Percentiles rank a stretch among this genome's conserved stretches.
phyloP scores from a whole-genome alignment of 2,329 filamentous ascomycete species.

The Diaporthe sp. region DNA sequence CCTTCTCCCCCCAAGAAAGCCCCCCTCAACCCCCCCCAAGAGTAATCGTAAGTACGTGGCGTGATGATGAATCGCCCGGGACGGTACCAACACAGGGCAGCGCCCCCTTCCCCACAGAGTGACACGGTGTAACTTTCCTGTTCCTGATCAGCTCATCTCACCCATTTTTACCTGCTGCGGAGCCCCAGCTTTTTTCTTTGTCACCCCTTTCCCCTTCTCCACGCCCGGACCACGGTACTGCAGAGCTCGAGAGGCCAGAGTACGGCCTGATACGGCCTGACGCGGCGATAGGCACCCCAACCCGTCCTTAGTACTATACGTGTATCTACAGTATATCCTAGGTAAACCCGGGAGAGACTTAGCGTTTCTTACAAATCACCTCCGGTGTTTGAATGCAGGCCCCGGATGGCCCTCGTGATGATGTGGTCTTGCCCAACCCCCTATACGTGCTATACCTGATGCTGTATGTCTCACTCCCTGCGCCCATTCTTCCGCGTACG shows the following conservation, averaged over 20 bases:
- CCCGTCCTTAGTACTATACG: neutral
- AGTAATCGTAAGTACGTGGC: slow-evolving; percentile 25
- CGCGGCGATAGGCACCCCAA: slow-evolving; percentile 7
- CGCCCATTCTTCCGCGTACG: neutral
- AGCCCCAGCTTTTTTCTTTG: slow-evolving; percentile 21
- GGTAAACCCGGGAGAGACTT: neutral
- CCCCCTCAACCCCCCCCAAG: neutral
- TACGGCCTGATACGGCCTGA: slow-evolving; percentile 5
- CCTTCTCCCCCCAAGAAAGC: neutral
- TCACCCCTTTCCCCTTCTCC: neutral
- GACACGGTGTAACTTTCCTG: slow-evolving; percentile 32
- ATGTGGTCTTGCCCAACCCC: neutral
- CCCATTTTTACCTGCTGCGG: slow-evolving; percentile 23
- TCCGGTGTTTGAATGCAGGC: neutral
- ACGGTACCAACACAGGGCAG: slow-evolving; percentile 25
- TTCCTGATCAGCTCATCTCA: slow-evolving; percentile 33
- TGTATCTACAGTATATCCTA: neutral
- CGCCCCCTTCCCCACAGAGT: slow-evolving; percentile 35
- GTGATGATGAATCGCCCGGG: slow-evolving; percentile 30
- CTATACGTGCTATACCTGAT: neutral
- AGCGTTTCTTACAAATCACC: slow-evolving; percentile 10
- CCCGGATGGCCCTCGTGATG: neutral
- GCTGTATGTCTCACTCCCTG: slow-evolving; percentile 5
- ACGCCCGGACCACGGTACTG: neutral
- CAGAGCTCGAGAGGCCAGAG: neutral